phyloP scores from a whole-genome alignment of 2,329 filamentous ascomycete species.

The Trichoderma oligosporum region DNA sequence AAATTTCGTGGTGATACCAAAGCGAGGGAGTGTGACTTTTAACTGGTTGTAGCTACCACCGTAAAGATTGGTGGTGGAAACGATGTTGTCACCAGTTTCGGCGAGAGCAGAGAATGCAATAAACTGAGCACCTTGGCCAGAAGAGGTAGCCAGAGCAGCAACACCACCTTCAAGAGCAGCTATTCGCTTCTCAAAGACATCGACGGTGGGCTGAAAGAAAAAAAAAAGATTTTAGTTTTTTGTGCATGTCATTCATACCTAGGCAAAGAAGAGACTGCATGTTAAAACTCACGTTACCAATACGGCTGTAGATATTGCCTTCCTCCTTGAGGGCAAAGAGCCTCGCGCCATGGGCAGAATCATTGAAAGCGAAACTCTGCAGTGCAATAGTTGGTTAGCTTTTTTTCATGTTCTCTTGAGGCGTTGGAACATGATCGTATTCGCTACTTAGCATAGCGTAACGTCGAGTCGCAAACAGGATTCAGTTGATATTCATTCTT shows the following conservation, averaged over 20 bases:
- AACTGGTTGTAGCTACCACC: constrained; percentile 97
- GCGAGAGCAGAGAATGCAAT: constrained; percentile 84
- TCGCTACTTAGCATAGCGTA: not conserved
- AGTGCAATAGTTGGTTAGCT: not conserved
- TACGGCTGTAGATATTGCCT: constrained; percentile 96
- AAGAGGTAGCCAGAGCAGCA: constrained; percentile 78
- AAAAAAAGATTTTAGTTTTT: not conserved
- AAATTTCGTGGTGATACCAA: constrained; percentile 87
- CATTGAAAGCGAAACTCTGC: constrained; percentile 88
- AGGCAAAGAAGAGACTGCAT: too few relatives aligned
- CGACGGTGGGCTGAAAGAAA: constrained; percentile 70
- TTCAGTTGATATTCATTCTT: not conserved
- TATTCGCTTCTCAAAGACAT: constrained; percentile 94
- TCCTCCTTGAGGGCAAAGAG: constrained; percentile 96
- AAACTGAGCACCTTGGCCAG: constrained; percentile 89
- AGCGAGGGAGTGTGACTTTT: constrained; percentile 82
- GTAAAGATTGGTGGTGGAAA: constrained; percentile 86
- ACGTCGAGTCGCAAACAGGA: not conserved
- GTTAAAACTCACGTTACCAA: constrained; percentile 86
- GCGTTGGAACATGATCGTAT: not conserved
- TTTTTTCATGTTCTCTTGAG: not conserved
- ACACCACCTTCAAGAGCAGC: constrained; percentile 93
- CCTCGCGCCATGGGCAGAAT: constrained; percentile 90
- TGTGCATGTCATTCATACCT: not conserved
- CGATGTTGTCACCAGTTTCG: constrained; percentile 85